Conservation (phyloP, 2,329 filamentous ascomycete species). For the Cercospora berteroae region DNA sequence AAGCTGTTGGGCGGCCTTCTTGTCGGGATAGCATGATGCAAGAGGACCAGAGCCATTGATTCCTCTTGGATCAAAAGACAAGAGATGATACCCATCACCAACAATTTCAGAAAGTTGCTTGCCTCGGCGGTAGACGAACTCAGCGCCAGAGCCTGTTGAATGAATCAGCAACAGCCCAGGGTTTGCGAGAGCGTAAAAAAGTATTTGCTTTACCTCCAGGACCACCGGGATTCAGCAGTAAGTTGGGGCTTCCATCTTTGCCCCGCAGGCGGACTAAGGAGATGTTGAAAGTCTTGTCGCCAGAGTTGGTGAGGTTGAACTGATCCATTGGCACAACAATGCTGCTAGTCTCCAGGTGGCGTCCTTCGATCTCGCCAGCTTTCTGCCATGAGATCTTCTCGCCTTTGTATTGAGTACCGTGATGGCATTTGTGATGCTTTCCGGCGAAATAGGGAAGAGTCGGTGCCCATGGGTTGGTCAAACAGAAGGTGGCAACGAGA, state of each 20-base stretch:
- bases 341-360: slow-evolving; percentile 21
- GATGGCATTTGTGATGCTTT: neutral
- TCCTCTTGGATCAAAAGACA: slow-evolving; percentile 27
- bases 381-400: slow-evolving; percentile 25
- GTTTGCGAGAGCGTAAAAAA: neutral
- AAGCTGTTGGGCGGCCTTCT: slow-evolving; percentile 14
- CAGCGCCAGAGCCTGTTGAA: slow-evolving; percentile 20
- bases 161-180: neutral
- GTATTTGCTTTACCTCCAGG: neutral
- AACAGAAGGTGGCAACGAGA: neutral
- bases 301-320: slow-evolving; percentile 25
- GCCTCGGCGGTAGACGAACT: slow-evolving; percentile 25
- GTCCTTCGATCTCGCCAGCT: slow-evolving; percentile 23
- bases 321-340: slow-evolving; percentile 28
- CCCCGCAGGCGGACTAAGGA: slow-evolving; percentile 23
- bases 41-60: slow-evolving; percentile 25
- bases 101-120: slow-evolving; percentile 28
- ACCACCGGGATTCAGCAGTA: slow-evolving; percentile 25
- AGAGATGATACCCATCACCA: slow-evolving; percentile 25
- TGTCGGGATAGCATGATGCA: slow-evolving; percentile 24
- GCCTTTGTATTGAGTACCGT: slow-evolving; percentile 14
- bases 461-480: slow-evolving; percentile 2
- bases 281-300: slow-evolving; percentile 27
- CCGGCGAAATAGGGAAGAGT: neutral
- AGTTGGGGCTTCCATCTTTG: slow-evolving; percentile 17